Evolutionary conservation across 495 filamentous ascomycete species (phyloP).

Genomic region (Trichoderma asperelloides): DNA sequence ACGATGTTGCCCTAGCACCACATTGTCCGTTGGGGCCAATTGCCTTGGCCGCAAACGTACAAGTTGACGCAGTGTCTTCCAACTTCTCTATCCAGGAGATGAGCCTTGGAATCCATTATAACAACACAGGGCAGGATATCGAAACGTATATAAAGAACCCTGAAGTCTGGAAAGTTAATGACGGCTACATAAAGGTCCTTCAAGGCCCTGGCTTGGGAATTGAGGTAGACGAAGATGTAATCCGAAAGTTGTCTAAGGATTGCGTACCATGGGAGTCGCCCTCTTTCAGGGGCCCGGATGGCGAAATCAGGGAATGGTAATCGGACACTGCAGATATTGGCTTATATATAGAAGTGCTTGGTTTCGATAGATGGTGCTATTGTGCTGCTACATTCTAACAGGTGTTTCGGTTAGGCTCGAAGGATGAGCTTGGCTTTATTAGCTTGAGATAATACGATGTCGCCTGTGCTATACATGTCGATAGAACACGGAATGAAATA

Average conservation of each 20-base stretch:
- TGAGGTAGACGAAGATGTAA: slow-evolving; percentile 61
- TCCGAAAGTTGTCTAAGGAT: slow-evolving; percentile 30
- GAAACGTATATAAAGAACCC: slow-evolving; percentile 57
- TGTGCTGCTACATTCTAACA: background rate
- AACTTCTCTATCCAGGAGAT: slow-evolving; percentile 81
- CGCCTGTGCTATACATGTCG: no score
- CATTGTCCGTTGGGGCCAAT: slow-evolving; percentile 74
- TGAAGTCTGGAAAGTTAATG: slow-evolving; percentile 52
- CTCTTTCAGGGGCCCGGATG: slow-evolving; percentile 63
- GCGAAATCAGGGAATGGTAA: slow-evolving; percentile 66
- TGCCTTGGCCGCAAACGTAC: slow-evolving; percentile 63
- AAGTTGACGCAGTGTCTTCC: slow-evolving; percentile 52
- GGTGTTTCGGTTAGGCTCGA: background rate
- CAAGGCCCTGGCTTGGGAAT: slow-evolving; percentile 62
- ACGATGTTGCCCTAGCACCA: slow-evolving; percentile 68
- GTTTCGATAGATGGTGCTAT: background rate
- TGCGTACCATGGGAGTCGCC: slow-evolving; percentile 34
- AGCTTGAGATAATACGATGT: background rate
- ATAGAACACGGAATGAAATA: no score
- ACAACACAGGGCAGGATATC: slow-evolving; percentile 56
- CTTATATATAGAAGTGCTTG: background rate
- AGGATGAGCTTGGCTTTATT: background rate
- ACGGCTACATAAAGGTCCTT: slow-evolving; percentile 57
- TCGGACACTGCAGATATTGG: background rate
- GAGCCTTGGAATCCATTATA: slow-evolving; percentile 74